These are phyloP conservation scores for Porpolomopsis calyptriformis DNA, from an alignment of 768 basidiomycete species.

Conservation along the genomic window DNA sequence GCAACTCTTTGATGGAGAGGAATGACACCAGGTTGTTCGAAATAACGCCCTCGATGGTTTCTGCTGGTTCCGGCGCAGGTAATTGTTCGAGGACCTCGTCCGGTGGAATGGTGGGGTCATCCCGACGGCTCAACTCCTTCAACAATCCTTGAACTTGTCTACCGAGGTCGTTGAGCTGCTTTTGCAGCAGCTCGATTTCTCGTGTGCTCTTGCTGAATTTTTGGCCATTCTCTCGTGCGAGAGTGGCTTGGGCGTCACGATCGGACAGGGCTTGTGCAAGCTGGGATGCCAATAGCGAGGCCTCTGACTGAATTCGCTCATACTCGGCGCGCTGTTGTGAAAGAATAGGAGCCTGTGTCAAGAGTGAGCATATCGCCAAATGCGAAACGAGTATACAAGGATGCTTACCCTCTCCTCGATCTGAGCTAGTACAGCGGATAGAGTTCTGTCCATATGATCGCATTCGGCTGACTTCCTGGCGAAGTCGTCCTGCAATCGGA, in stretches of 20 bases:
- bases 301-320: slow-evolving; percentile 71
- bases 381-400: slow-evolving; percentile 1
- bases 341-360: slow-evolving; percentile 73
- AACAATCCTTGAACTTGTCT: slow-evolving; percentile 74
- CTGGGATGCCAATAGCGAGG: slow-evolving; percentile 69
- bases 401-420: slow-evolving; percentile 77
- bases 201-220: slow-evolving; percentile 46
- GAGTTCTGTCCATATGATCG: slow-evolving; percentile 71
- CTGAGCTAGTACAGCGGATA: slow-evolving; percentile 73
- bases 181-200: slow-evolving; percentile 60
- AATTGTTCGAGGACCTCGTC: slow-evolving; percentile 49
- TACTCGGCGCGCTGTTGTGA: slow-evolving; percentile 87
- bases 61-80: slow-evolving; percentile 27
- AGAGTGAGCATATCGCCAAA: neutral
- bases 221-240: slow-evolving; percentile 50
- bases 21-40: slow-evolving; percentile 84
- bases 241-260: slow-evolving; percentile 51
- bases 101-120: slow-evolving; percentile 72
- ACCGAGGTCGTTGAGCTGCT: slow-evolving; percentile 73
- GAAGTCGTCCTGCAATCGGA: slow-evolving; percentile 75
- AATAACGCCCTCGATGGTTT: slow-evolving; percentile 70
- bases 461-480: slow-evolving; percentile 72
- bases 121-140: slow-evolving; percentile 68
- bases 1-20: slow-evolving; percentile 67
- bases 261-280: slow-evolving; percentile 65